Evolutionary conservation across 75 land plant genomes (phyloP).

Genomic region (Picea glauca): DNA sequence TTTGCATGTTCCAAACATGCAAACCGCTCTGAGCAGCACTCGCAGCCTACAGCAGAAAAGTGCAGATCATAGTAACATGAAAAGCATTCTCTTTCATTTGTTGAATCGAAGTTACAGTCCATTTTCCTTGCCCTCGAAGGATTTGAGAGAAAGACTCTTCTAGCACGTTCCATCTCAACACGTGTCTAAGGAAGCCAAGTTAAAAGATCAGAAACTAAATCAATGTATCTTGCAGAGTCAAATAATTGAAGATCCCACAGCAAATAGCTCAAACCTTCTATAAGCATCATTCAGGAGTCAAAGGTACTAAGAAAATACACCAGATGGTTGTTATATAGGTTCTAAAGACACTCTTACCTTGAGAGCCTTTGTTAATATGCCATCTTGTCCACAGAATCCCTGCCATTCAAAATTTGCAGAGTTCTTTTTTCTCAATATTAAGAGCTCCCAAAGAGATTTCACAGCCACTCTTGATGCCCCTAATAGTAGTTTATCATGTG

Average conservation of each 20-base stretch:
- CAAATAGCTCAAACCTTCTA: neutral
- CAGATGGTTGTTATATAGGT: neutral
- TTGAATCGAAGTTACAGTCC: constrained; percentile 47
- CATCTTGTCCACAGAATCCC: constrained; percentile 46
- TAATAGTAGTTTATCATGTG: constrained; percentile 86
- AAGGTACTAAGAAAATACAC: constrained; percentile 1
- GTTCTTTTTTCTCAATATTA: constrained; percentile 21
- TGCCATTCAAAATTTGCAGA: constrained; percentile 40
- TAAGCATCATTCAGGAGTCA: neutral
- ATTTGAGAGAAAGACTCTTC: constrained; percentile 41
- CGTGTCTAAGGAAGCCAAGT: constrained; percentile 42
- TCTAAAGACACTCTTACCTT: constrained; percentile 38
- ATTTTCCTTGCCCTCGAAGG: constrained; percentile 31
- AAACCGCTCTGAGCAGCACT: constrained; percentile 68
- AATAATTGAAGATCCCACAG: neutral
- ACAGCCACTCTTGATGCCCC: constrained; percentile 68
- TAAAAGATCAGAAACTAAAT: neutral
- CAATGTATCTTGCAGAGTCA: neutral
- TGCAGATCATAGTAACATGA: constrained; percentile 80
- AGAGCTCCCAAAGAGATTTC: constrained; percentile 40
- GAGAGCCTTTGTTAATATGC: constrained; percentile 51
- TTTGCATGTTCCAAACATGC: constrained; percentile 72
- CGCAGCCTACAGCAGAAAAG: constrained; percentile 81
- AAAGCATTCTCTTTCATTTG: constrained; percentile 59
- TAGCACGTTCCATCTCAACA: constrained; percentile 42